phyloP scores from a whole-genome alignment of 139 green algal genomes.

The Chlorella sp. region DNA sequence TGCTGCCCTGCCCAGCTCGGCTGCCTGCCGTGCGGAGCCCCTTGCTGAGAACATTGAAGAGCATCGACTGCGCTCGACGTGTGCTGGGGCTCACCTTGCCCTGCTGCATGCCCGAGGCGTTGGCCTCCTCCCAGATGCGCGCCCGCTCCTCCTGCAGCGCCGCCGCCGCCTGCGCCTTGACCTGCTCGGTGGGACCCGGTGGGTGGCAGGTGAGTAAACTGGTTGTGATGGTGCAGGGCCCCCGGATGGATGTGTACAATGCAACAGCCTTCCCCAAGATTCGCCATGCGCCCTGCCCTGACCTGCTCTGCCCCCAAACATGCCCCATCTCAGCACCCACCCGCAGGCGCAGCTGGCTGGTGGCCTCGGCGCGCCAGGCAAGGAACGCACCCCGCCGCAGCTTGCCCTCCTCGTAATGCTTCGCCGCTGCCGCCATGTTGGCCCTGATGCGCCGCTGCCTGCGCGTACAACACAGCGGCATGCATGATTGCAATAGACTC shows the following conservation, averaged over 20 bases:
- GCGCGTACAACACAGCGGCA: not conserved
- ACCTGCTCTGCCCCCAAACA: no score
- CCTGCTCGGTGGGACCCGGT: not conserved
- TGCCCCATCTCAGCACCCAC: no score
- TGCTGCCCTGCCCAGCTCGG: no score
- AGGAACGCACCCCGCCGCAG: not conserved
- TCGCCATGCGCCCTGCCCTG: no score
- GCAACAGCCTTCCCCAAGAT: no score
- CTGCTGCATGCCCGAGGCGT: not conserved
- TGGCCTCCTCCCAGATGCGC: not conserved
- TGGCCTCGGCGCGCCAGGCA: conserved; percentile 7
- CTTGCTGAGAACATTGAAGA: no score
- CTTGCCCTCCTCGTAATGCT: conserved; percentile 2
- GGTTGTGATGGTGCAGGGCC: not conserved
- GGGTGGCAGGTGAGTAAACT: not conserved
- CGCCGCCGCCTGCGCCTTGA: not conserved
- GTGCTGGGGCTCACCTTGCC: not conserved
- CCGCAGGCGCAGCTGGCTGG: not conserved
- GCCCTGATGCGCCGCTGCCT: conserved; percentile 8
- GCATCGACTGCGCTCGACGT: no score
- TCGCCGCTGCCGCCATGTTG: not conserved
- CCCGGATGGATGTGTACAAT: not conserved
- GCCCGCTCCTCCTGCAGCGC: not conserved
- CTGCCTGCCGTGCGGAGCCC: no score
- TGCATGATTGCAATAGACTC: not conserved